These are phyloP conservation scores for Achlya hypogyna DNA, from an alignment of 352 stramenopile species.

Conservation along the genomic window DNA sequence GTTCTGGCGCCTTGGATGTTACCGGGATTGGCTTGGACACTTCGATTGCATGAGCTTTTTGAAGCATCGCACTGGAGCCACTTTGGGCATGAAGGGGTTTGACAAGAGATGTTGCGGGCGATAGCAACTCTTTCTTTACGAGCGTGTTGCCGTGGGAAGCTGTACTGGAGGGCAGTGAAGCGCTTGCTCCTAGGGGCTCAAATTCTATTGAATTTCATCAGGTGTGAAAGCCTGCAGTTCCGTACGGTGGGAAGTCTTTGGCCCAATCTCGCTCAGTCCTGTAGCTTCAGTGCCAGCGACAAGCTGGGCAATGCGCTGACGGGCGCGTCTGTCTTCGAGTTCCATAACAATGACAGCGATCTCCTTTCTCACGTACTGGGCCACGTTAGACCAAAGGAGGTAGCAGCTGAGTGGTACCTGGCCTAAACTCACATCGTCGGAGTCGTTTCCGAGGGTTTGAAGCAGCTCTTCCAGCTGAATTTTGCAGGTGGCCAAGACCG, in stretches of 20 bases:
- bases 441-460: slow-evolving; percentile 28
- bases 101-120: too few relatives aligned
- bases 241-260: background rate
- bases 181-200: background rate
- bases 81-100: too few relatives aligned
- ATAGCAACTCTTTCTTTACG: background rate
- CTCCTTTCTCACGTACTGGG: slow-evolving; percentile 47
- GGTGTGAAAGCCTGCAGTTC: background rate
- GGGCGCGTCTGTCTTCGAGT: slow-evolving; percentile 38
- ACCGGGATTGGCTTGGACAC: slow-evolving; percentile 6
- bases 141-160: too few relatives aligned
- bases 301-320: slow-evolving; percentile 43
- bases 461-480: slow-evolving; percentile 31
- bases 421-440: slow-evolving; percentile 38
- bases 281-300: slow-evolving; percentile 21
- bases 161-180: background rate
- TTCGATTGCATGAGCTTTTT: too few relatives aligned
- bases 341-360: slow-evolving; percentile 43
- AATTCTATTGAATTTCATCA: background rate
- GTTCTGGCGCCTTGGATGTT: background rate
- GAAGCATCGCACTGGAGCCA: too few relatives aligned
- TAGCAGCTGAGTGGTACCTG: background rate
- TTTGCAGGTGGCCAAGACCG: slow-evolving; percentile 39
- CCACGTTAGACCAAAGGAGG: background rate
- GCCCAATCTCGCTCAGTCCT: background rate